A percentile compares a stretch with the other conserved stretches of the same genome.
These are phyloP conservation scores for Rhinocladiella mackenziei DNA, from an alignment of 2,329 filamentous ascomycete species.

Conservation along the genomic window DNA sequence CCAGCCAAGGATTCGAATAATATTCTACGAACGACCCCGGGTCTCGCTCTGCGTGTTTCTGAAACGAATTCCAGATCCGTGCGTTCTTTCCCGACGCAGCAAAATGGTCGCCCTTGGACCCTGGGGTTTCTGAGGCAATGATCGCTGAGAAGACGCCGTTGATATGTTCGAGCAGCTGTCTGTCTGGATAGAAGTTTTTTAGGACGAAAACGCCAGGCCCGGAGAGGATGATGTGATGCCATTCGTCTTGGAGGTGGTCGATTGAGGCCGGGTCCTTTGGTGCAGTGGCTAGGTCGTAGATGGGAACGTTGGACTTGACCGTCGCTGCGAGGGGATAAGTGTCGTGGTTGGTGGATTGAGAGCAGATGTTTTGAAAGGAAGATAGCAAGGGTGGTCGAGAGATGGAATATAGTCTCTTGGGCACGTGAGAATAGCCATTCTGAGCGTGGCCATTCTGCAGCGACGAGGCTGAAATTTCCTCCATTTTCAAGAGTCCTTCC, in stretches of 20 bases:
- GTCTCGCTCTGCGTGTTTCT: constrained; percentile 55
- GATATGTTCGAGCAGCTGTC: constrained; percentile 43
- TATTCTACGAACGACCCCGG: constrained; percentile 53
- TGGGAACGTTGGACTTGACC: constrained; percentile 51
- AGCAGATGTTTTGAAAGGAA: constrained; percentile 46
- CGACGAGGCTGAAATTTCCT: no score
- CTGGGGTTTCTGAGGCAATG: constrained; percentile 44
- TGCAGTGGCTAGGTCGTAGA: constrained; percentile 46
- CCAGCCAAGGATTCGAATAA: constrained; percentile 59
- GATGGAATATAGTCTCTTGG: constrained; percentile 15
- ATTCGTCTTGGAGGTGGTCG: constrained; percentile 54
- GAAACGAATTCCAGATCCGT: constrained; percentile 64
- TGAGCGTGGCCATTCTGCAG: no score
- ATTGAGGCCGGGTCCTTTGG: constrained; percentile 34
- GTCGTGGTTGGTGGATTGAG: constrained; percentile 35
- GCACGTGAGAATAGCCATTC: no score
- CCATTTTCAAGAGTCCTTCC: no score
- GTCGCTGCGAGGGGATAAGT: constrained; percentile 48
- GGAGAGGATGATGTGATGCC: constrained; percentile 54
- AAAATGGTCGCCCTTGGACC: constrained; percentile 56
- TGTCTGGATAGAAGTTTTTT: constrained; percentile 48
- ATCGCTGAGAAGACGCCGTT: constrained; percentile 49
- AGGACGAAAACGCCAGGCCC: constrained; percentile 61
- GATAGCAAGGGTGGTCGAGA: constrained; percentile 39
- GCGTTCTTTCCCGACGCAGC: constrained; percentile 54